Evolutionary conservation across 352 stramenopile genomes (phyloP).

Genomic region (Aphanomyces astaci): DNA sequence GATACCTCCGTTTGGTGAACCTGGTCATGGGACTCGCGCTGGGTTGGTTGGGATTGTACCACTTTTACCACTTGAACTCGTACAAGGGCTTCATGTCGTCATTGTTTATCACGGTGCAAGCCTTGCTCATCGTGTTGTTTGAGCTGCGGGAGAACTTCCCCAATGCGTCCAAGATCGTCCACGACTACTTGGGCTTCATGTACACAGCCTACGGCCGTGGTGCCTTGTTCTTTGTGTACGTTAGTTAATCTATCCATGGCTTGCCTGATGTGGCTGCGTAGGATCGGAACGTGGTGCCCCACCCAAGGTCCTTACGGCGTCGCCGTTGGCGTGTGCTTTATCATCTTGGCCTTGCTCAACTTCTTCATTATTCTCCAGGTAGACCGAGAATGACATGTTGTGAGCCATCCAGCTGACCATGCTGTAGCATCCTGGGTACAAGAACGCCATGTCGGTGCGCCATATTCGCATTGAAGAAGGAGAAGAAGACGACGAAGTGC

Average conservation of each 20-base stretch:
- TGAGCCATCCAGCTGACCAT: not conserved
- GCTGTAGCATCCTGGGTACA: conserved; percentile 3
- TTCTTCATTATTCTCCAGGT: conserved; percentile 19
- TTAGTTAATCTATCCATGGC: not conserved
- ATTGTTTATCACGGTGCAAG: conserved; percentile 12
- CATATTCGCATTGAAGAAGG: not conserved
- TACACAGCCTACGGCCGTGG: conserved; percentile 15
- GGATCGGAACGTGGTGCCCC: conserved; percentile 18
- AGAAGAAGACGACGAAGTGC: not conserved
- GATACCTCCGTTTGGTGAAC: conserved; percentile 19
- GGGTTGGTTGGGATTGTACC: not conserved
- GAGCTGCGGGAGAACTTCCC: conserved; percentile 21
- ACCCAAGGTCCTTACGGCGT: conserved; percentile 12
- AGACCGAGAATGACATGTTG: not conserved
- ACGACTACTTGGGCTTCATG: conserved; percentile 22
- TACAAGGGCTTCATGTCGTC: conserved; percentile 17
- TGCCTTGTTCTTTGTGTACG: conserved; percentile 16
- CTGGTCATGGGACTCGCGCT: not conserved
- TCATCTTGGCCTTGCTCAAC: conserved; percentile 11
- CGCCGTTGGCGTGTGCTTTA: conserved; percentile 2
- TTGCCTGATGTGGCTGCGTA: not conserved
- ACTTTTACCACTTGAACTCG: conserved; percentile 8
- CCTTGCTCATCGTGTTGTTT: conserved; percentile 15
- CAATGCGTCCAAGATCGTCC: conserved; percentile 12
- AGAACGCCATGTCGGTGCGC: conserved; percentile 3